Percentiles rank a stretch among this genome's conserved stretches.
Evolutionary conservation across 2,329 filamentous ascomycete species (phyloP).

Genomic region (Bipolaris oryzae): DNA sequence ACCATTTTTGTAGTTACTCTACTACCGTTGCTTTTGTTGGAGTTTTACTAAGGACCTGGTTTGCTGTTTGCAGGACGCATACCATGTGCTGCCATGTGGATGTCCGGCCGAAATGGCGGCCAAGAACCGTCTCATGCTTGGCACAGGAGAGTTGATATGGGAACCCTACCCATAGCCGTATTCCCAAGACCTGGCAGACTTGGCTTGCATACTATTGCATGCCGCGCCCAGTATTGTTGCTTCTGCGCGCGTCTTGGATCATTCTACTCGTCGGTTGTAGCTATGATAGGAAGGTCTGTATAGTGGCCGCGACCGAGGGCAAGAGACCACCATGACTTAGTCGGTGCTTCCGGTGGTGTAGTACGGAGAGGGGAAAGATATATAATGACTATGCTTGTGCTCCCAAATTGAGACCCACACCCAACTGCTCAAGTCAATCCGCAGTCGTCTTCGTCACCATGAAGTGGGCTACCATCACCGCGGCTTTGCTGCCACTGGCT

Average conservation of each 20-base stretch:
- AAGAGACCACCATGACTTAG: constrained; percentile 20
- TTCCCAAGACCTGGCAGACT: constrained; percentile 25
- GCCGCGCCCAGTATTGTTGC: constrained; percentile 21
- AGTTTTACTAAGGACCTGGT: no score
- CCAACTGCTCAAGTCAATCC: constrained; percentile 31
- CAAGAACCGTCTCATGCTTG: constrained; percentile 12
- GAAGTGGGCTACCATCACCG: constrained; percentile 42
- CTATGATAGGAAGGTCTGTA: constrained; percentile 46
- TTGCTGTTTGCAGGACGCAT: background rate
- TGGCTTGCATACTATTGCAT: constrained; percentile 28
- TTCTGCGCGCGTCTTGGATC: constrained; percentile 26
- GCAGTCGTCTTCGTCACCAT: constrained; percentile 33
- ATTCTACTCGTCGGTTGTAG: constrained; percentile 39
- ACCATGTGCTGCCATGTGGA: constrained; percentile 10
- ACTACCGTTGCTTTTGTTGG: no score
- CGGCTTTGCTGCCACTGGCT: constrained; percentile 41
- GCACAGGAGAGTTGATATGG: constrained; percentile 19
- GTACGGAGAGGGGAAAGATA: constrained; percentile 1
- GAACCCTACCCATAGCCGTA: constrained; percentile 18
- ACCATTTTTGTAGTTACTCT: no score
- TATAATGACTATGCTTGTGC: constrained; percentile 24
- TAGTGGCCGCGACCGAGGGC: constrained; percentile 19
- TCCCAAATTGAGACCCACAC: constrained; percentile 23
- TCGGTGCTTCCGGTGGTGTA: constrained; percentile 9
- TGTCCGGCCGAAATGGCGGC: constrained; percentile 13